A percentile compares a stretch with the other conserved stretches of the same genome.
Evolutionary conservation across 768 basidiomycete species (phyloP).

Genomic region (Termitomyces sp.): DNA sequence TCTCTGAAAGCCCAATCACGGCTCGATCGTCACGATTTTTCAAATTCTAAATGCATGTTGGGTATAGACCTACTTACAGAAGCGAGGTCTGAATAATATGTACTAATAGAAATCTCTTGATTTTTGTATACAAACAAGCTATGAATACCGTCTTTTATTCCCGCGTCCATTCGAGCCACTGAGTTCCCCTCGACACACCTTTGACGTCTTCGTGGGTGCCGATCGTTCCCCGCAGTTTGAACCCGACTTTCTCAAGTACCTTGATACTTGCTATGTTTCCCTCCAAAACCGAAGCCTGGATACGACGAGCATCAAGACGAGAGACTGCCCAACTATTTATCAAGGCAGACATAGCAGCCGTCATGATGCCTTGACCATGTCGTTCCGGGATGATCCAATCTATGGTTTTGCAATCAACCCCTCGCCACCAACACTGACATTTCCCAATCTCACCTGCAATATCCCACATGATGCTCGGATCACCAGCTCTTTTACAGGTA

Average conservation of each 20-base stretch:
- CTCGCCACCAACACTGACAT: background rate
- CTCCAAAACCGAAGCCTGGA: constrained; percentile 11
- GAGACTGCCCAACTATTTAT: constrained; percentile 14
- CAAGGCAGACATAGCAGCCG: constrained; percentile 8
- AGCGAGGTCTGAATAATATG: background rate
- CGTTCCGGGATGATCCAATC: constrained; percentile 14
- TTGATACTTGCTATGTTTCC: constrained; percentile 15
- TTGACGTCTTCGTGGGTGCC: constrained; percentile 4
- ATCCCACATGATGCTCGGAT: constrained; percentile 47
- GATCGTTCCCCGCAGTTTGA: constrained; percentile 1
- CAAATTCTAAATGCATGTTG: constrained; percentile 3
- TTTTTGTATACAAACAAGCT: background rate
- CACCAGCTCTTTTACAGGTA: constrained; percentile 33
- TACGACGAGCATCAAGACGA: constrained; percentile 9
- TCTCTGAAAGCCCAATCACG: background rate
- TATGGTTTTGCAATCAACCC: background rate
- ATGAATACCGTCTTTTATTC: background rate
- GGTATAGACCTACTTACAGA: background rate
- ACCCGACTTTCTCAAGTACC: constrained; percentile 15
- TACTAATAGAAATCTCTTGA: background rate
- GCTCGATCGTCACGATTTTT: constrained; percentile 14
- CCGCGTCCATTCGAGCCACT: constrained; percentile 14
- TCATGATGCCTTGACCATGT: constrained; percentile 18
- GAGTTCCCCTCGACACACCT: constrained; percentile 7
- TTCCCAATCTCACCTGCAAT: constrained; percentile 42